Conservation (phyloP, 345 rosid species). For the Hibiscus syriacus region DNA sequence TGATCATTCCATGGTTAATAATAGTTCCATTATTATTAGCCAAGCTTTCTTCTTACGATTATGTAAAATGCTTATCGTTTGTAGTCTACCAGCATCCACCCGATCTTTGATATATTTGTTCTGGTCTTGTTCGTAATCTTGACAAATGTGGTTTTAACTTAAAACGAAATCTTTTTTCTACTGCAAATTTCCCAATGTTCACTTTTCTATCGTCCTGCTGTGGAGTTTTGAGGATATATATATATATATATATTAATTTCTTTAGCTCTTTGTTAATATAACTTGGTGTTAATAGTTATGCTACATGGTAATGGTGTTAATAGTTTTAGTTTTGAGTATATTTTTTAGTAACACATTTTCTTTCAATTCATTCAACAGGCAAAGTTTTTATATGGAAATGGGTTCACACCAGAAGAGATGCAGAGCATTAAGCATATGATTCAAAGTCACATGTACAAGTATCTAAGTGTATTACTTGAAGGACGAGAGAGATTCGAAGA, state of each 20-base stretch:
- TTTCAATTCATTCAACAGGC: slow-evolving; percentile 27
- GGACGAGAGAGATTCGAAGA: slow-evolving; percentile 64
- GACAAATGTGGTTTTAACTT: not conserved
- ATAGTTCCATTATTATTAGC: too few species aligned
- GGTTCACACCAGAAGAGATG: slow-evolving; percentile 44
- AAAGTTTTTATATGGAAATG: slow-evolving; percentile 45
- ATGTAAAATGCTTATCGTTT: not conserved
- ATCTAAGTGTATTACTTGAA: slow-evolving; percentile 61
- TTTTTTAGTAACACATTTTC: not conserved
- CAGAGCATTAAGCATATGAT: slow-evolving; percentile 53
- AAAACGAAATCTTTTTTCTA: too few species aligned
- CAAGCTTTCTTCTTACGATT: not conserved
- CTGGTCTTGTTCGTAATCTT: not conserved
- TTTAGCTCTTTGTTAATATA: not conserved
- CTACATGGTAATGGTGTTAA: not conserved
- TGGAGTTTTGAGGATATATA: too few species aligned
- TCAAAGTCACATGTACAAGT: slow-evolving; percentile 57
- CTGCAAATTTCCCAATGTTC: too few species aligned
- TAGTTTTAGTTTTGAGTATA: not conserved
- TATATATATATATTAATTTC: too few species aligned
- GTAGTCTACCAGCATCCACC: not conserved
- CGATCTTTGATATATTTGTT: not conserved
- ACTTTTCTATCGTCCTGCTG: too few species aligned
- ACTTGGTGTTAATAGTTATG: not conserved
- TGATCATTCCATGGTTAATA: not conserved